phyloP scores from a whole-genome alignment of 2,329 filamentous ascomycete genomes.

The Huntiella bhutanensis region DNA sequence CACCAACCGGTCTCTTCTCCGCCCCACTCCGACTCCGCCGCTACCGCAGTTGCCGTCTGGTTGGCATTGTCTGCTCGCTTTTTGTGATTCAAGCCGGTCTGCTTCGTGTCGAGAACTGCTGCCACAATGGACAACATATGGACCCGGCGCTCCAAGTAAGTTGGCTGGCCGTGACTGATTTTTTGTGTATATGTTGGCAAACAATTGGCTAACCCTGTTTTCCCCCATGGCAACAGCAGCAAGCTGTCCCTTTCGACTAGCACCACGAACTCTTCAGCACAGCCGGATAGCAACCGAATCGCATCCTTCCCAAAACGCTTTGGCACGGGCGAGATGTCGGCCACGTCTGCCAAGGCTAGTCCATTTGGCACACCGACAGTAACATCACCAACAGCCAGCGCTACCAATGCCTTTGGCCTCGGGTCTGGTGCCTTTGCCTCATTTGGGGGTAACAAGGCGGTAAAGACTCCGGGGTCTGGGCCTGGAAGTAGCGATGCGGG shows the following conservation, averaged over 20 bases:
- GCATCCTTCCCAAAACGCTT: slow-evolving; percentile 53
- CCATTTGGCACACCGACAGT: slow-evolving; percentile 60
- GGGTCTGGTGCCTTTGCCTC: slow-evolving; percentile 92
- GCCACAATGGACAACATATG: slow-evolving; percentile 44
- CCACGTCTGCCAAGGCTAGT: slow-evolving; percentile 51
- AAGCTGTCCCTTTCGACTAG: slow-evolving; percentile 80
- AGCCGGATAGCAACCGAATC: slow-evolving; percentile 30
- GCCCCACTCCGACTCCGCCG: too few relatives aligned
- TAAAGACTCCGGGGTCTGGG: slow-evolving; percentile 32
- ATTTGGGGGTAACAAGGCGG: slow-evolving; percentile 57
- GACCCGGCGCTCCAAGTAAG: slow-evolving; percentile 71
- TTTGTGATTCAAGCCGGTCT: too few relatives aligned
- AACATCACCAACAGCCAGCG: slow-evolving; percentile 50
- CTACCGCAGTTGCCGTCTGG: too few relatives aligned
- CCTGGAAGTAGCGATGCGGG: slow-evolving; percentile 26
- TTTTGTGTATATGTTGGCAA: neutral
- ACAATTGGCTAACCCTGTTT: slow-evolving; percentile 10
- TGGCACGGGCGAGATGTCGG: slow-evolving; percentile 35
- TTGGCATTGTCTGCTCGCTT: too few relatives aligned
- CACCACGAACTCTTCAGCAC: slow-evolving; percentile 33
- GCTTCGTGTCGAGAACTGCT: too few relatives aligned
- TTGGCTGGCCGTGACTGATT: slow-evolving; percentile 9
- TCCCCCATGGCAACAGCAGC: slow-evolving; percentile 24
- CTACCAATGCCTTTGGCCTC: slow-evolving; percentile 75
- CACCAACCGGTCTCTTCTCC: too few relatives aligned